A percentile compares a stretch with the other conserved stretches of the same genome.
Evolutionary conservation across 2,329 filamentous ascomycete genomes (phyloP).

Genomic region (Pseudogymnoascus sp.): DNA sequence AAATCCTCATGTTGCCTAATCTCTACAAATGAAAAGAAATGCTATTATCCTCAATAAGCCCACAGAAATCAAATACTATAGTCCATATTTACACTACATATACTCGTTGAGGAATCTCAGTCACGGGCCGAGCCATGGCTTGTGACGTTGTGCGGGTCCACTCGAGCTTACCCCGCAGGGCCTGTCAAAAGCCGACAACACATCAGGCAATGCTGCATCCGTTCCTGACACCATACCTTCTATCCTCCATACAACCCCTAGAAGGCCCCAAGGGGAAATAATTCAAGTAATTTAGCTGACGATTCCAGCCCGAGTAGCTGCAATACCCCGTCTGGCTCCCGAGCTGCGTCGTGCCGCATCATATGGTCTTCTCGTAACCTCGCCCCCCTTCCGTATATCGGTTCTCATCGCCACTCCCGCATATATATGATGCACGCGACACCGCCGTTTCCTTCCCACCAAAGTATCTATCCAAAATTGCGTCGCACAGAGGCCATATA

Average conservation of each 20-base stretch:
- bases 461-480: not conserved
- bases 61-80: not conserved
- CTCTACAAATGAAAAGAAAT: not conserved
- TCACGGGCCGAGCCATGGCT: conserved; percentile 5
- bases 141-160: not conserved
- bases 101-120: not conserved
- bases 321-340: not conserved
- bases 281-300: not conserved
- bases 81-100: not conserved
- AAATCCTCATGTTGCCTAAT: not conserved
- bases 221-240: not conserved
- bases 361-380: not conserved
- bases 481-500: not conserved
- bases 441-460: not conserved
- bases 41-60: not conserved
- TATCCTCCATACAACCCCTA: not conserved
- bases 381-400: not conserved
- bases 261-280: not conserved
- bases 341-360: not conserved
- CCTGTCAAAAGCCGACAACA: conserved; percentile 2
- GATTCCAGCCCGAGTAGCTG: not conserved
- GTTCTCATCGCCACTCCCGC: not conserved
- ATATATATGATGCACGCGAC: not conserved
- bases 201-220: not conserved
- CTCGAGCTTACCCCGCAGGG: not conserved